phyloP scores from a whole-genome alignment of 148 eudicot genomes.

The Salicornia ramosissima region DNA sequence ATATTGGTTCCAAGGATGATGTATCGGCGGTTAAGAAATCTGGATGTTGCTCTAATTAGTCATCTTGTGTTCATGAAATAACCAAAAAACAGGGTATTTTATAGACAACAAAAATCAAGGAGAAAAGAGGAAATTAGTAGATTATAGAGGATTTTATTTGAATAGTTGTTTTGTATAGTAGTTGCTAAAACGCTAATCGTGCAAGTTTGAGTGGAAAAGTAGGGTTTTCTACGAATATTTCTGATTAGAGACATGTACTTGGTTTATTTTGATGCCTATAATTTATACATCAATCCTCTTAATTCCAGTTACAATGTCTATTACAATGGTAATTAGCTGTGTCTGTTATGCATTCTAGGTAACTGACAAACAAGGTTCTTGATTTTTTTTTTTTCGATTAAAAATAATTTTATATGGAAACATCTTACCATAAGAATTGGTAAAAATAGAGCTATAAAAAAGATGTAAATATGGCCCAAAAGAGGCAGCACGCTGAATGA shows the following conservation, averaged over 20 bases:
- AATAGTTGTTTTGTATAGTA: conserved; percentile 14
- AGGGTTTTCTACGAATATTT: conserved; percentile 12
- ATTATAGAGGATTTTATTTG: conserved; percentile 4
- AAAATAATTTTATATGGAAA: too few species aligned
- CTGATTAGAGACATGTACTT: conserved; percentile 10
- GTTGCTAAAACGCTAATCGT: conserved; percentile 7
- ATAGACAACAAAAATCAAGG: not conserved
- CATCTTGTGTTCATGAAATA: too few species aligned
- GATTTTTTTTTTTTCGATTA: too few species aligned
- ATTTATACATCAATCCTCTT: not conserved
- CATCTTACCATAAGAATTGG: too few species aligned
- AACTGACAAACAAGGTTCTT: too few species aligned
- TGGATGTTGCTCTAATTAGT: conserved; percentile 67
- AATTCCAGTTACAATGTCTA: not conserved
- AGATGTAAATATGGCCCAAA: too few species aligned
- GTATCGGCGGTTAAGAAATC: conserved; percentile 66
- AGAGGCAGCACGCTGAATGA: too few species aligned
- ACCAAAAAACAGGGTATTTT: too few species aligned
- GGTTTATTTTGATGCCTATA: not conserved
- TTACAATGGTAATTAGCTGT: too few species aligned
- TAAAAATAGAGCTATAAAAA: too few species aligned
- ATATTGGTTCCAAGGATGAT: conserved; percentile 61
- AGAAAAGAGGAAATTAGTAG: not conserved
- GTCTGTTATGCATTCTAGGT: too few species aligned
- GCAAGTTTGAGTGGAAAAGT: conserved; percentile 12